Conservation (phyloP, 2,329 filamentous ascomycete species). For the Alternaria triticimaculans region DNA sequence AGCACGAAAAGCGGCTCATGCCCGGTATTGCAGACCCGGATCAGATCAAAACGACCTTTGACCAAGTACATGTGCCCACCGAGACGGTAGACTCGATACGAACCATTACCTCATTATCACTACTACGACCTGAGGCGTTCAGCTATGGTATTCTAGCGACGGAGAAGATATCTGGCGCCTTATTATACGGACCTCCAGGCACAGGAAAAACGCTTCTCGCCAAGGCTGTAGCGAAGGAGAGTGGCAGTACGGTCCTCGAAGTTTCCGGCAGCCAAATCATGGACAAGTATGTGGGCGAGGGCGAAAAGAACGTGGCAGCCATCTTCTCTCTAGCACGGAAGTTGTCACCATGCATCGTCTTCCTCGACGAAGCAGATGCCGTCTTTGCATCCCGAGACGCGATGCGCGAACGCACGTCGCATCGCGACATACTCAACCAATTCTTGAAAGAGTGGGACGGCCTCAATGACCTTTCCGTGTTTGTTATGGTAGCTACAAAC, state of each 20-base stretch:
- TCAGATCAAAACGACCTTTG: constrained; percentile 85
- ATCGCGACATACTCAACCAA: constrained; percentile 93
- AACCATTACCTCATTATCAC: constrained; percentile 84
- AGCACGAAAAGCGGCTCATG: constrained; percentile 83
- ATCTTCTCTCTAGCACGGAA: constrained; percentile 92
- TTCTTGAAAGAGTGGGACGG: constrained; percentile 98
- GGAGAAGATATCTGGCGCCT: constrained; percentile 87
- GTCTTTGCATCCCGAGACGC: constrained; percentile 80
- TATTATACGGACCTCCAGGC: constrained; percentile 84
- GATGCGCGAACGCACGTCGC: constrained; percentile 69
- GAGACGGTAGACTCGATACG: constrained; percentile 89
- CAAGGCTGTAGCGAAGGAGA: constrained; percentile 70
- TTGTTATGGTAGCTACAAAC: constrained; percentile 98
- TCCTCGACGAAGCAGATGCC: constrained; percentile 96
- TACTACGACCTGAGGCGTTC: constrained; percentile 92
- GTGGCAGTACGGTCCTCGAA: constrained; percentile 75
- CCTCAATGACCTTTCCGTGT: constrained; percentile 80
- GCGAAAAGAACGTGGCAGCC: constrained; percentile 91
- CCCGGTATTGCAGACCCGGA: constrained; percentile 81
- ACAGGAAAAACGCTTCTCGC: constrained; percentile 71
- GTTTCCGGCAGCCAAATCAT: constrained; percentile 90
- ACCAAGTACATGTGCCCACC: constrained; percentile 80
- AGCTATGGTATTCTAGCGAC: constrained; percentile 90
- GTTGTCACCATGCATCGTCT: constrained; percentile 88
- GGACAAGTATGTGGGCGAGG: constrained; percentile 95